Evolutionary conservation across 106 monocot species (phyloP).

Genomic region (Dendrobium catenatum): DNA sequence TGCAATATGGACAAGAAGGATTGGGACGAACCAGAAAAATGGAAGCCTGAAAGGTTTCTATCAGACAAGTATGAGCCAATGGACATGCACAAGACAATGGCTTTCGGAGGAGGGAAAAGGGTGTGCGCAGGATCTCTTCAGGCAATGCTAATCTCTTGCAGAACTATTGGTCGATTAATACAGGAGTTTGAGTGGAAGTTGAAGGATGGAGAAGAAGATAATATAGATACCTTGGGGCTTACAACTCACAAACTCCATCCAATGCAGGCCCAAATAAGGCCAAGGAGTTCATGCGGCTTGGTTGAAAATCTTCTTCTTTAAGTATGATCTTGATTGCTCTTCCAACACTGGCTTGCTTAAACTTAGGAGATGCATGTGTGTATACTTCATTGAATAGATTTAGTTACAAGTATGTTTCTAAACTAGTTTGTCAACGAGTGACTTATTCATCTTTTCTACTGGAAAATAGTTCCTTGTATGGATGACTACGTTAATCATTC

Average conservation of each 20-base stretch:
- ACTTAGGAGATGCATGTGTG: too few species aligned
- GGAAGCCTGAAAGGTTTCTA: conserved; percentile 81
- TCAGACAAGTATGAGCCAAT: conserved; percentile 23
- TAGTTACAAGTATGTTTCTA: too few species aligned
- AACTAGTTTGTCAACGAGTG: too few species aligned
- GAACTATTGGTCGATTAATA: conserved; percentile 50
- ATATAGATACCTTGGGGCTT: conserved; percentile 57
- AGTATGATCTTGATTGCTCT: too few species aligned
- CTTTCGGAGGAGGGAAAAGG: conserved; percentile 88
- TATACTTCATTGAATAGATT: too few species aligned
- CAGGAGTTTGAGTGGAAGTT: conserved; percentile 81
- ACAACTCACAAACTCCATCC: conserved; percentile 76
- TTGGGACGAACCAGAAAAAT: conserved; percentile 70
- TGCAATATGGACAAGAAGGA: conserved; percentile 77
- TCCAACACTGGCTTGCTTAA: too few species aligned
- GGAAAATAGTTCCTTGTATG: too few species aligned
- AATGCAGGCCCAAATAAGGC: conserved; percentile 42
- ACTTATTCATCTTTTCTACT: too few species aligned
- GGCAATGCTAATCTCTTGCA: conserved; percentile 71
- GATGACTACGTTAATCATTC: too few species aligned
- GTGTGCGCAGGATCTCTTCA: conserved; percentile 73
- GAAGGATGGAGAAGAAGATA: conserved; percentile 69
- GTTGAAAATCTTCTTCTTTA: too few species aligned
- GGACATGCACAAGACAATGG: conserved; percentile 81
- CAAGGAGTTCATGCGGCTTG: conserved; percentile 15